Conservation (phyloP, 192 early-diverging fungal genomes). For the Backusella liffmaniae region DNA sequence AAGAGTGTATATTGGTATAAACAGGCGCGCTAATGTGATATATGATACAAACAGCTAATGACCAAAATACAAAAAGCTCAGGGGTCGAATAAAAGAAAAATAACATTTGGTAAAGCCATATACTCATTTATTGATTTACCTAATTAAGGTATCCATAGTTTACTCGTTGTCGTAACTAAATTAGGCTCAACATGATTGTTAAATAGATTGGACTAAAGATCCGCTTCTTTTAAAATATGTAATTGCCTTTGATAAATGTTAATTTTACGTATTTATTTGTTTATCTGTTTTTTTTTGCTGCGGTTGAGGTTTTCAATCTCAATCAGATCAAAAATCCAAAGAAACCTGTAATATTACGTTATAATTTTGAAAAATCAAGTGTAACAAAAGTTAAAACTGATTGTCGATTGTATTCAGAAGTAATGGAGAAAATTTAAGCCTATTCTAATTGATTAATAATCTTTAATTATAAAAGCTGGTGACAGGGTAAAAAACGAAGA, state of each 20-base stretch:
- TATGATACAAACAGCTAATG: background rate
- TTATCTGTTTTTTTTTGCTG: background rate
- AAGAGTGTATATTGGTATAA: background rate
- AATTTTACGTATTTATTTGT: background rate
- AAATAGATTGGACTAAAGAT: background rate
- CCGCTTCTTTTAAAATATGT: too few relatives aligned
- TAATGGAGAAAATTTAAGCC: background rate
- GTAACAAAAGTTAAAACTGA: background rate
- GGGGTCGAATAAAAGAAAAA: background rate
- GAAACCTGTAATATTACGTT: background rate
- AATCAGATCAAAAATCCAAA: background rate
- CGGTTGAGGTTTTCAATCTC: background rate
- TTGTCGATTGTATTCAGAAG: background rate
- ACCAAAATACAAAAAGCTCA: background rate
- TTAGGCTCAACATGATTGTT: background rate
- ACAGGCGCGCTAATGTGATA: background rate
- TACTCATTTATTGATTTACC: background rate
- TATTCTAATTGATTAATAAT: background rate
- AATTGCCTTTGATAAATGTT: background rate
- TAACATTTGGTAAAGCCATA: background rate
- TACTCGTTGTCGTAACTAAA: background rate
- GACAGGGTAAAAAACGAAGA: conserved; percentile 1
- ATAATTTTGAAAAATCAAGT: conserved; percentile 2
- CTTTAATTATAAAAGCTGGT: background rate
- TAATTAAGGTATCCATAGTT: background rate